Percentiles rank a stretch among this genome's conserved stretches.
Evolutionary conservation across 805 yeast species (phyloP).

Genomic region (Wickerhamomyces ciferrii): DNA sequence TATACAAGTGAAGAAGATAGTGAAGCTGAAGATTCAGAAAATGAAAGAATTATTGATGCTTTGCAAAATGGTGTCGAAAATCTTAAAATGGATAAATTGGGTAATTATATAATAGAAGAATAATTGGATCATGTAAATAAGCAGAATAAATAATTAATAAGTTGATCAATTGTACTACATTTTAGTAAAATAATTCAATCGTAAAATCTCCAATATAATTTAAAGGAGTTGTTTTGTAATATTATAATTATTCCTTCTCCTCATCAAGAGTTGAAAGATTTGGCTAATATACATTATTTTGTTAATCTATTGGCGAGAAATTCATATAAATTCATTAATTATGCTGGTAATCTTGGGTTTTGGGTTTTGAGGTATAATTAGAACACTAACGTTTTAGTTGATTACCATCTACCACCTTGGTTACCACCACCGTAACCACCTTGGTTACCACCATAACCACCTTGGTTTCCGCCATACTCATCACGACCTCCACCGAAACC

Average conservation of each 20-base stretch:
- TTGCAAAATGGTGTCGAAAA: conserved; percentile 55
- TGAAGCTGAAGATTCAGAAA: conserved; percentile 38
- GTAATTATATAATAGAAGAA: conserved; percentile 68
- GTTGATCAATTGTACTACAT: too few species aligned
- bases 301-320: too few species aligned
- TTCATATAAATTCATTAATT: too few species aligned
- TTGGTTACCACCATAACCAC: conserved; percentile 4
- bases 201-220: neutral
- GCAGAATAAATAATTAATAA: too few species aligned
- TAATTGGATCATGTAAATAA: too few species aligned
- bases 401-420: conserved; percentile 9
- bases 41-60: conserved; percentile 65
- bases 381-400: neutral
- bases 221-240: neutral
- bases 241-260: neutral
- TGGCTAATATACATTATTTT: neutral
- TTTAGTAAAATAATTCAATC: neutral
- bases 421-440: conserved; percentile 9
- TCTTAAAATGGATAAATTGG: conserved; percentile 77
- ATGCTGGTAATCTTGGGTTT: too few species aligned
- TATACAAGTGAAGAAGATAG: conserved; percentile 25
- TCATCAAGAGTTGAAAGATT: neutral
- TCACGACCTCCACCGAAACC: conserved; percentile 17
- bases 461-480: conserved; percentile 10
- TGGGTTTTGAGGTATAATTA: neutral